phyloP scores from a whole-genome alignment of 495 filamentous ascomycete genomes.

The Hypoxylon lienhwacheense region DNA sequence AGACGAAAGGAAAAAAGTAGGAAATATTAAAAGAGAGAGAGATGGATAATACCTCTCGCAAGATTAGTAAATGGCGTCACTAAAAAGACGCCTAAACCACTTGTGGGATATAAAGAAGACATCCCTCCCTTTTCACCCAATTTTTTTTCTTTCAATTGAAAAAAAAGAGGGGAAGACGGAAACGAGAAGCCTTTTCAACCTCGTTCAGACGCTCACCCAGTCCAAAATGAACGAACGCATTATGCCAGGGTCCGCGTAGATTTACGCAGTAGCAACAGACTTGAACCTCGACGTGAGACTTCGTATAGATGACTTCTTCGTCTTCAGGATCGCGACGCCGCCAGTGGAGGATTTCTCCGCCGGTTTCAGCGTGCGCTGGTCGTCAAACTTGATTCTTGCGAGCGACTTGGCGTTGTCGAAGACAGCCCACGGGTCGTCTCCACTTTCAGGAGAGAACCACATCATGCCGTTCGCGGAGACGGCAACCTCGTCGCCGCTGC shows the following conservation, averaged over 20 bases:
- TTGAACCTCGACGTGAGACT: slow-evolving; percentile 19
- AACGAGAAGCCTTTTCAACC: no score
- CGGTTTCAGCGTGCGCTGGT: neutral
- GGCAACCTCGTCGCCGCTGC: slow-evolving; percentile 40
- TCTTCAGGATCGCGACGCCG: no score
- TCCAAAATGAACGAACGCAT: neutral
- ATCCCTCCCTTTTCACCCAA: no score
- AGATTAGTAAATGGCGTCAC: no score
- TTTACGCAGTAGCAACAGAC: neutral
- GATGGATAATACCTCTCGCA: no score
- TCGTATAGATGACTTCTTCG: slow-evolving; percentile 10
- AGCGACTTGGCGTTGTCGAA: neutral
- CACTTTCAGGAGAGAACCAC: slow-evolving; percentile 18
- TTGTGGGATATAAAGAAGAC: no score
- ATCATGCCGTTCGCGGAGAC: slow-evolving; percentile 34
- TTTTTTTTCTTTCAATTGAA: no score
- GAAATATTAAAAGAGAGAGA: no score
- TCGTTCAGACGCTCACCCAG: no score
- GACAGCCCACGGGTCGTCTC: slow-evolving; percentile 10
- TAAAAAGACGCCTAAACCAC: no score
- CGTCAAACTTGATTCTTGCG: neutral
- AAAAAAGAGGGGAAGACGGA: no score
- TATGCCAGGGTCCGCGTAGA: neutral
- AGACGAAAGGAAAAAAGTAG: no score
- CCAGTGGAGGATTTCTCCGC: slow-evolving; percentile 20